phyloP scores from a whole-genome alignment of 345 rosid genomes.

The Euclidium syriacum region DNA sequence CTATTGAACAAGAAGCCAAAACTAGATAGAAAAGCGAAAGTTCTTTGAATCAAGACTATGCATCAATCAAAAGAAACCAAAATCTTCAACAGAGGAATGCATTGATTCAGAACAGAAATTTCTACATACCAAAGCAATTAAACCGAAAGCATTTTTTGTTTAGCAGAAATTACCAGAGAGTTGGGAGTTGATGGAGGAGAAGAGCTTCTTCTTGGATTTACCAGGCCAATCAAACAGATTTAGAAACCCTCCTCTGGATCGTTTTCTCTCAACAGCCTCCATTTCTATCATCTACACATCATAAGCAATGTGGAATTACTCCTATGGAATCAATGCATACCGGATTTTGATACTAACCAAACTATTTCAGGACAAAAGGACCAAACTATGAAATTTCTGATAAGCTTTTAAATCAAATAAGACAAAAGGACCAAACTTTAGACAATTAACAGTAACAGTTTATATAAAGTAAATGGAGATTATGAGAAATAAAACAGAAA shows the following conservation, averaged over 20 bases:
- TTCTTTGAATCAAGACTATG: constrained; percentile 1
- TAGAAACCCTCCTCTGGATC: constrained; percentile 67
- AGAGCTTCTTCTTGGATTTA: constrained; percentile 76
- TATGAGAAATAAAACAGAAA: constrained; percentile 1
- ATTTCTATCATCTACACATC: constrained; percentile 37
- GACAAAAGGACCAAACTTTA: constrained; percentile 20
- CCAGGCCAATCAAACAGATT: constrained; percentile 82
- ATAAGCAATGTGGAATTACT: constrained; percentile 22
- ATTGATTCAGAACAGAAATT: not conserved
- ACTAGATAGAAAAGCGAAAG: not conserved
- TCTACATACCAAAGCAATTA: not conserved
- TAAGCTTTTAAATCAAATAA: not conserved
- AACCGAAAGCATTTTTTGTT: not conserved
- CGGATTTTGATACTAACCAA: constrained; percentile 5
- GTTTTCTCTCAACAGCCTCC: constrained; percentile 65
- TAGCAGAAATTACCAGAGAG: constrained; percentile 14
- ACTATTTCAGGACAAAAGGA: no score
- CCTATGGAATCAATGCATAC: not conserved
- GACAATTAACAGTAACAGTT: not conserved
- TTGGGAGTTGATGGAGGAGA: constrained; percentile 36
- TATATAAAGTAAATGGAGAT: not conserved
- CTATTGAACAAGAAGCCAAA: constrained; percentile 1
- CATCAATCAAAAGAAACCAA: not conserved
- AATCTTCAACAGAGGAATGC: not conserved
- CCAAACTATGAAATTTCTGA: not conserved